Conservation (phyloP, 2,329 filamentous ascomycete species). For the Cadophora luteo-olivacea region DNA sequence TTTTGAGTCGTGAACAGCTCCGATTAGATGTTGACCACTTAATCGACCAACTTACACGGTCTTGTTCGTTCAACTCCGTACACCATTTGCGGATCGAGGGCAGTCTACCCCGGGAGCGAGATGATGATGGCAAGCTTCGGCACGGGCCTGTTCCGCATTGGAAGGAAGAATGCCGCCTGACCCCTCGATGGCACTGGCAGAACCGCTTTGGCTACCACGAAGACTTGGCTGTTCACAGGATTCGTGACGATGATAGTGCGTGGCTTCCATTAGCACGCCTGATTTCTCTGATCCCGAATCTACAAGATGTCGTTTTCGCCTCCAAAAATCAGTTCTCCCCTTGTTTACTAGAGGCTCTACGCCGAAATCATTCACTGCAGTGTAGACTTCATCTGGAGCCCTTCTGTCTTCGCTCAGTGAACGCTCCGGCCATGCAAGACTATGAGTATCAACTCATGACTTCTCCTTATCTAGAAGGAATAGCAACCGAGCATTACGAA, state of each 20-base stretch:
- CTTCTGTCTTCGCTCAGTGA: background rate
- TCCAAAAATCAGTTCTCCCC: background rate
- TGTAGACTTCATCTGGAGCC: background rate
- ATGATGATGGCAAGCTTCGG: background rate
- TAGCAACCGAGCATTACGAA: background rate
- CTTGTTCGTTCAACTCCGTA: background rate
- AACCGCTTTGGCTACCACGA: background rate
- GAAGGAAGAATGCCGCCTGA: background rate
- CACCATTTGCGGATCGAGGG: background rate
- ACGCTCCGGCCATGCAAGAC: background rate
- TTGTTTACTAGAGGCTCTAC: background rate
- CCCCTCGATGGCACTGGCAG: background rate
- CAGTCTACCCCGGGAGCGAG: background rate
- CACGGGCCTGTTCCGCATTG: background rate
- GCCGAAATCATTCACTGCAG: background rate
- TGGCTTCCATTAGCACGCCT: background rate
- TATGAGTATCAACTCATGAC: background rate
- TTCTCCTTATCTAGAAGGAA: background rate
- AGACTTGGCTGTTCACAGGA: background rate
- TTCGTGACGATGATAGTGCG: background rate
- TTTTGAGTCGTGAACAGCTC: background rate
- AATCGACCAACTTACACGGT: background rate
- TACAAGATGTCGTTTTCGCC: background rate
- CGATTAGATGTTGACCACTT: background rate
- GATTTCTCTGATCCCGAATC: background rate